Percentiles rank a stretch among this genome's conserved stretches.
Evolutionary conservation across 148 eudicot genomes (phyloP).

Genomic region (Mesembryanthemum crystallinum): DNA sequence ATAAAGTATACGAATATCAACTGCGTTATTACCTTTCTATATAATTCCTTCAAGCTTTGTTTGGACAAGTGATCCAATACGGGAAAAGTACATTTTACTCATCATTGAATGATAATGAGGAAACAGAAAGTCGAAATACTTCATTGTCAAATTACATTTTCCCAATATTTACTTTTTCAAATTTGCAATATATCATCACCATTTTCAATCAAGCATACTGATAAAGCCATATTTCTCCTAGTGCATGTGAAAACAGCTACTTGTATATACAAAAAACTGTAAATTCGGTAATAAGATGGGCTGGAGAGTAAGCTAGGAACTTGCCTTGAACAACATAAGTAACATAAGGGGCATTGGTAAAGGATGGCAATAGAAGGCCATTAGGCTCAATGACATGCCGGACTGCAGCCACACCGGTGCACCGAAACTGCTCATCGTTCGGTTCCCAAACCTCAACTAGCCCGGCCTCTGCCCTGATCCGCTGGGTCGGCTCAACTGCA

Average conservation of each 20-base stretch:
- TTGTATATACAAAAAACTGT: neutral
- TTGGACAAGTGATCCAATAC: too few species aligned
- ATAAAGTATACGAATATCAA: neutral
- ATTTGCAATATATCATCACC: too few species aligned
- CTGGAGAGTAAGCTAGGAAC: neutral
- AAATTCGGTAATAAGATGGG: neutral
- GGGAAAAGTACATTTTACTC: too few species aligned
- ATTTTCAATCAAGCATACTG: neutral
- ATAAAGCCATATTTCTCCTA: neutral
- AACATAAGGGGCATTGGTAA: conserved; percentile 49
- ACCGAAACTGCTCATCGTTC: conserved; percentile 33
- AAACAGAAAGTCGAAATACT: too few species aligned
- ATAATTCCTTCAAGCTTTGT: too few species aligned
- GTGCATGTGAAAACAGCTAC: neutral
- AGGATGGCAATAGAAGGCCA: conserved; percentile 60
- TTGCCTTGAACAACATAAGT: conserved; percentile 48
- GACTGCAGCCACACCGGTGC: conserved; percentile 48
- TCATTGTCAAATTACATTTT: too few species aligned
- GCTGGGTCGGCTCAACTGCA: conserved; percentile 40
- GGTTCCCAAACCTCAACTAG: conserved; percentile 48
- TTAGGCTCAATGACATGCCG: conserved; percentile 43
- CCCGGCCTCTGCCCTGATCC: conserved; percentile 46
- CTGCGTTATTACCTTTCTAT: too few species aligned
- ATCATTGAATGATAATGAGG: too few species aligned
- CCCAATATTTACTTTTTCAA: too few species aligned